Base-by-base conservation (phyloP, 257 asterid genomes). In the Prunella vulgaris region DNA sequence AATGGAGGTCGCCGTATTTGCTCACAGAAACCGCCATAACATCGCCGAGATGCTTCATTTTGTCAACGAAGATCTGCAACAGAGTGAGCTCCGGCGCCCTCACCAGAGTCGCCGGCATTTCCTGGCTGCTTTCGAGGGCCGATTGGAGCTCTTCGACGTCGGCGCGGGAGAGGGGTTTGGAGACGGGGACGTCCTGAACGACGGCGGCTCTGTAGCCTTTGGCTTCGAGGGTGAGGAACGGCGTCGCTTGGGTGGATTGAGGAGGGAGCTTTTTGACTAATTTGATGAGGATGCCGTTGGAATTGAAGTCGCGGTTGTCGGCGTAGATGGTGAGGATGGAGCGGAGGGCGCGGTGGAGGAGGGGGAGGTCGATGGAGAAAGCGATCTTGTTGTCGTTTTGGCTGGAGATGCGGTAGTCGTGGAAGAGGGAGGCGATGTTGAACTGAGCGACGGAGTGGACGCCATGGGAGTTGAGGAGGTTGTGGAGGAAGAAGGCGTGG, bases 301-400 rank as follows among this genome's bases (percentile, higher is more conserved):
- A 18, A 4, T 67, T 49, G 73, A 56, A n/a, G 71, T 65, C 80
- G 63, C 80, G 71, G 66, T 84, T 79, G 44, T 81, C 84, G 58
- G 80, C 66, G 76, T 82, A 83, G 81, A 88, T 76, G 73, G 90
- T 68, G 81, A 93, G 83, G 81, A 93, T 80, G 61, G 96, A 88
- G 68, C 89, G 89, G 75, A 93, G 87, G 72, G 99, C 99, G 49
- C 97, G 90, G 81, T 88, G 99, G 79, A 93, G 93, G 82, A 87
- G 99, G 75, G 91, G 53, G 46, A 90, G 86, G 75, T 88, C 99
- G 79, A 93, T 59, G 70, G 96, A 63, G 74, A 93, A 88, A 30
- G 97, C 92, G 70, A 93, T 93, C 5, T 61, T 64, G 75, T 88
- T 89, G 33, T 85, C 88, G 77, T 87, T 86, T 28, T 88, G 87